Base-by-base conservation (phyloP, 306 rosid species). In the Cicer yamashitae region DNA sequence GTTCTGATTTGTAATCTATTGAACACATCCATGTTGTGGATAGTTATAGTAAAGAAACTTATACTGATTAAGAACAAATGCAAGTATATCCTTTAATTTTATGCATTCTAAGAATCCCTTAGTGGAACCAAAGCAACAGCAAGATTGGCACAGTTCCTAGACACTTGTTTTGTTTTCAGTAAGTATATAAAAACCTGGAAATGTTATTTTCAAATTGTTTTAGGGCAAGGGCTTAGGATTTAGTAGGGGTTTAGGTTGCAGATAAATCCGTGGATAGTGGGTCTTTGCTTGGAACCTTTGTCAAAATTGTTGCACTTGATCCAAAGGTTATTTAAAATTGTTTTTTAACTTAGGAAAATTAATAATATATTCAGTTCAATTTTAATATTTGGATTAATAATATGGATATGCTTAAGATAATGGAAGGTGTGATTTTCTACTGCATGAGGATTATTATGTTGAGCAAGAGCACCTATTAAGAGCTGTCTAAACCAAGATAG, bases 111-210 rank as follows among this genome's bases (percentile, higher is more conserved):
- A 38, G 45, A 39, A 37, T 22, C 15, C 45, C 46, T 43, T 25
- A 56, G 41, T 72, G 43, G 12, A 73, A 73, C 57, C 77, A 73
- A 57, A 73, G 50, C 18, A 52, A 70, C 34, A 12, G 1, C 57
- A 45, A 45, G 69, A 43, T 45, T 45, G 68, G 38, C 18, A 14
- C 46, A 30, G 70, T 59, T 44, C 17, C 68, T 73, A 30, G 59
- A 60, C 69, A 61, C 3, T n/a, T 73, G 69, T 73, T 44, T 58
- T 73, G 34, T 45, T 73, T 73, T 46, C 44, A 73, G 15, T 9
- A 14, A 4, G 53, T 54, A 20, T 22, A 18, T 18, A 10, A 43
- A 39, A 20, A 41, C 14, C 18, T 18, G 14, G n/a, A 47, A 73
- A 25, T 58, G 38, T 9, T 73, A 18, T 58, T 44, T 52, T 46